Percentiles rank a stretch among this genome's conserved stretches.
These are phyloP conservation scores for Melianthus villosus DNA, from an alignment of 441 rosid genomes.

Conservation along the genomic window DNA sequence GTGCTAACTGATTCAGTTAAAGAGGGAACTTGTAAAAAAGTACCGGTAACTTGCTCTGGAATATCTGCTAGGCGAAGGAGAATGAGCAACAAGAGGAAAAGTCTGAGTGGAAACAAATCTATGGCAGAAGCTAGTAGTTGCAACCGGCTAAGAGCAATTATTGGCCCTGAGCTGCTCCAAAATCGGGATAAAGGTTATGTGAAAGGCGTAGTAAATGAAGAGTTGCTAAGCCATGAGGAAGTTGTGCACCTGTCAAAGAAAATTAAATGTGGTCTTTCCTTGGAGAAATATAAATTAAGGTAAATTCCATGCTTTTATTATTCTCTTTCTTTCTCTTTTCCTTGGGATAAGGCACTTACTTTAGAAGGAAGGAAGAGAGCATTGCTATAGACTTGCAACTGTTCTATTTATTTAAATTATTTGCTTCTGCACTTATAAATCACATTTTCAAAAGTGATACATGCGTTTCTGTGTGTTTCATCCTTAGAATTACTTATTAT, in stretches of 20 bases:
- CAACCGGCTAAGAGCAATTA: constrained; percentile 25
- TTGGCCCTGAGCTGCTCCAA: constrained; percentile 42
- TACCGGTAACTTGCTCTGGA: constrained; percentile 57
- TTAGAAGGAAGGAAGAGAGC: background rate
- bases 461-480: too few species aligned
- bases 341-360: background rate
- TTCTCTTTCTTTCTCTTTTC: background rate
- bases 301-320: constrained; percentile 9
- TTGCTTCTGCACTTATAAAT: too few species aligned
- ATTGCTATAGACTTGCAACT: too few species aligned
- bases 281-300: constrained; percentile 73
- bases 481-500: too few species aligned
- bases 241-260: constrained; percentile 62
- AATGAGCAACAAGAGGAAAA: constrained; percentile 32
- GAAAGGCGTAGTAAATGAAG: constrained; percentile 55
- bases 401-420: too few species aligned
- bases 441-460: too few species aligned
- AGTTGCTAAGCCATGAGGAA: constrained; percentile 59
- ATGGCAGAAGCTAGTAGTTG: constrained; percentile 13
- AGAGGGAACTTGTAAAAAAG: constrained; percentile 23
- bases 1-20: constrained; percentile 15
- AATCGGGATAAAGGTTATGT: constrained; percentile 58
- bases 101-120: constrained; percentile 17
- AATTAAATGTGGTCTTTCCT: constrained; percentile 56
- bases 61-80: constrained; percentile 73